Evolutionary conservation across 441 rosid genomes (phyloP).

Genomic region (Populus hybrid): DNA sequence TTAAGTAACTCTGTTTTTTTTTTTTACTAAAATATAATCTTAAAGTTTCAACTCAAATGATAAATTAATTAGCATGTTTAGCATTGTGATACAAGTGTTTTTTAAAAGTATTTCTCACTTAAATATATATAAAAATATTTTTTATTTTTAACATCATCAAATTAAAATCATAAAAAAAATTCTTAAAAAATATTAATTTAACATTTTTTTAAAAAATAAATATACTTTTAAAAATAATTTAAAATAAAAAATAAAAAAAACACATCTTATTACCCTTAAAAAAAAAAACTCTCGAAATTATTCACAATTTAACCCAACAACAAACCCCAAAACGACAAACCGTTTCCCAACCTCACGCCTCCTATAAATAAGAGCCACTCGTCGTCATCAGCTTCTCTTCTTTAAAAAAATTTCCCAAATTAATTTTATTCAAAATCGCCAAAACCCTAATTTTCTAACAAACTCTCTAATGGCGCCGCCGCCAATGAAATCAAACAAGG

Average conservation of each 20-base stretch:
- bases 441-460: slow-evolving; percentile 11
- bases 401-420: neutral
- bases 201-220: too few species aligned
- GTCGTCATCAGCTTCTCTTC: neutral
- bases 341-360: neutral
- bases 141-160: too few species aligned
- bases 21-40: too few species aligned
- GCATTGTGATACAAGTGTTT: too few species aligned
- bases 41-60: neutral
- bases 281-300: too few species aligned
- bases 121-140: too few species aligned
- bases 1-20: too few species aligned
- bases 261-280: neutral
- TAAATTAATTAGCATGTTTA: neutral
- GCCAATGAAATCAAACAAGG: slow-evolving; percentile 32
- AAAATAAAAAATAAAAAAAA: too few species aligned
- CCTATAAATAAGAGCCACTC: neutral
- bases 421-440: neutral
- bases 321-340: neutral
- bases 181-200: too few species aligned
- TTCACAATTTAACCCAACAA: neutral
- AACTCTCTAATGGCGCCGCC: slow-evolving; percentile 28
- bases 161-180: too few species aligned
- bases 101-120: too few species aligned
- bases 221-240: too few species aligned